phyloP scores from a whole-genome alignment of 371 early-diverging fungal genomes.

The Choanephora cucurbitarum region DNA sequence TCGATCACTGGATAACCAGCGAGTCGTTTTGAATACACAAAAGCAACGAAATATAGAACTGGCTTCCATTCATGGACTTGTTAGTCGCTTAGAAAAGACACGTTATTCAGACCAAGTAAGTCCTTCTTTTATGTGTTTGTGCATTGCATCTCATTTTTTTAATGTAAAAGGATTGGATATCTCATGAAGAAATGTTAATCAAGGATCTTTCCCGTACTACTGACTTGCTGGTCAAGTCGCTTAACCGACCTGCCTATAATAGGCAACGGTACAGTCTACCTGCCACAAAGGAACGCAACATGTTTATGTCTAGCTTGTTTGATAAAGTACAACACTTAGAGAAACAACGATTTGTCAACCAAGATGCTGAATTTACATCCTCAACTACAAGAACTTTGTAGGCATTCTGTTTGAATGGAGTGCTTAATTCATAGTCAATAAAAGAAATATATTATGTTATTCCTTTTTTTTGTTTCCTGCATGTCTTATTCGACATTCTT shows the following conservation, averaged over 20 bases:
- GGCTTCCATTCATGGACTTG: conserved; percentile 19
- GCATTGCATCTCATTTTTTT: conserved; percentile 12
- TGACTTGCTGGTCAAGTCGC: conserved; percentile 56
- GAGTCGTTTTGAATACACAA: conserved; percentile 16
- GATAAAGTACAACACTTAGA: conserved; percentile 34
- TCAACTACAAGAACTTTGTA: not conserved
- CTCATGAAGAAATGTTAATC: conserved; percentile 43
- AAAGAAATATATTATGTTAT: too few relatives aligned
- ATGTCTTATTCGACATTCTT: too few relatives aligned
- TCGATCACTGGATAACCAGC: conserved; percentile 36
- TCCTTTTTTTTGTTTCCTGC: too few relatives aligned
- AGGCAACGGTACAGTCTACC: conserved; percentile 19
- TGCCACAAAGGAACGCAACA: conserved; percentile 14
- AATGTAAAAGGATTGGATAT: conserved; percentile 40
- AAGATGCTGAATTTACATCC: conserved; percentile 31
- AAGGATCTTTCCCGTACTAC: conserved; percentile 49
- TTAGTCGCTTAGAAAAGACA: conserved; percentile 30
- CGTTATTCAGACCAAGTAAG: conserved; percentile 36
- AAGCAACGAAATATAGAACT: conserved; percentile 26
- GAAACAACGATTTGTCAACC: conserved; percentile 29
- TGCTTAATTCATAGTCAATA: too few relatives aligned
- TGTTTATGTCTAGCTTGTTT: conserved; percentile 20
- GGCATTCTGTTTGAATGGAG: too few relatives aligned
- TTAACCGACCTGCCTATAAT: conserved; percentile 33
- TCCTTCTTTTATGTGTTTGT: conserved; percentile 11